Conservation (phyloP, 768 basidiomycete species). For the Pleurotus tuber-regium region DNA sequence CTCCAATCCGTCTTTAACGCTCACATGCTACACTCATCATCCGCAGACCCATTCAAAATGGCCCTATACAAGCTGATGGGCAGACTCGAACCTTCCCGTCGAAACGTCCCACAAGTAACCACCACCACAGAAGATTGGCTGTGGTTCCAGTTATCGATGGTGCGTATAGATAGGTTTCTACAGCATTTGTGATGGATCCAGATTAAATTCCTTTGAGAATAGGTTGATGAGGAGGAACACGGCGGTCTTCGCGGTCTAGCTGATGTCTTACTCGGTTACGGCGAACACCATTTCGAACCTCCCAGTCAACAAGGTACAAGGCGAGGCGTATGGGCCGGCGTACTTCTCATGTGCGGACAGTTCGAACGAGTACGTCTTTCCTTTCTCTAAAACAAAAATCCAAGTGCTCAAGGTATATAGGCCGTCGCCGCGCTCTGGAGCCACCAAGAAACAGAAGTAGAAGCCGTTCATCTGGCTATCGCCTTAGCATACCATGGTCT, state of each 20-base stretch:
- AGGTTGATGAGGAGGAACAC: slow-evolving; percentile 83
- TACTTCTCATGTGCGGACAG: slow-evolving; percentile 88
- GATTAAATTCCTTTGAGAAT: neutral
- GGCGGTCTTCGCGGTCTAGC: slow-evolving; percentile 71
- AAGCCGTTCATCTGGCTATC: slow-evolving; percentile 92
- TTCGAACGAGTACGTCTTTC: slow-evolving; percentile 75
- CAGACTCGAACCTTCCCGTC: slow-evolving; percentile 77
- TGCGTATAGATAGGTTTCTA: slow-evolving; percentile 22
- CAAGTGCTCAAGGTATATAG: slow-evolving; percentile 41
- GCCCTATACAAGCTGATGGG: slow-evolving; percentile 96
- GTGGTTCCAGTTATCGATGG: slow-evolving; percentile 95
- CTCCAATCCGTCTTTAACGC: slow-evolving; percentile 79
- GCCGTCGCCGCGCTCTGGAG: slow-evolving; percentile 91
- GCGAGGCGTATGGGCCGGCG: slow-evolving; percentile 74
- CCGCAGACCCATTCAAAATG: slow-evolving; percentile 93
- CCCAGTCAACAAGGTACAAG: slow-evolving; percentile 55
- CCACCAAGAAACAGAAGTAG: slow-evolving; percentile 81
- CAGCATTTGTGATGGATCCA: neutral
- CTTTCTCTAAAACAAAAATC: no score
- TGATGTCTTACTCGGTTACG: slow-evolving; percentile 75
- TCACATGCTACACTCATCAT: slow-evolving; percentile 85
- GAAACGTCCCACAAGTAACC: slow-evolving; percentile 82
- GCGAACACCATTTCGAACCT: slow-evolving; percentile 78
- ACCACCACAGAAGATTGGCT: slow-evolving; percentile 97
- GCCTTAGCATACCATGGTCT: slow-evolving; percentile 92